Conservation (phyloP, 1,139 yeast genomes). For the Pichia sp. region DNA sequence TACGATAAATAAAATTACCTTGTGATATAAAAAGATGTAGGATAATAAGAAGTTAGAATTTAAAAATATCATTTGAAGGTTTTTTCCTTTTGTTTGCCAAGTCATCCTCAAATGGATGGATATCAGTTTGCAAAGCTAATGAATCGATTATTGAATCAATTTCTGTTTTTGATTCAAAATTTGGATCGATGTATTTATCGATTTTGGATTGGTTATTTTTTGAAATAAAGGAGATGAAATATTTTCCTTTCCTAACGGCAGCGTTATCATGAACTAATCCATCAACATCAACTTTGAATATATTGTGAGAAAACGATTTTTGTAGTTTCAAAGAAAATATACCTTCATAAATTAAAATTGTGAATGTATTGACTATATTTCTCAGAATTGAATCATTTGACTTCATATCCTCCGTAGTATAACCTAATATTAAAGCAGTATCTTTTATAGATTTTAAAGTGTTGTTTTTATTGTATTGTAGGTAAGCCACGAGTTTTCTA, state of each 20-base stretch:
- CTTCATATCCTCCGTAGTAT: neutral
- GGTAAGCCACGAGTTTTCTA: slow-evolving; percentile 21
- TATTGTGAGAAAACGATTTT: slow-evolving; percentile 14
- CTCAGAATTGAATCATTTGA: neutral
- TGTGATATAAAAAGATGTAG: no score
- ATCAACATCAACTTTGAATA: slow-evolving; percentile 16
- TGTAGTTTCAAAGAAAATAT: slow-evolving; percentile 17
- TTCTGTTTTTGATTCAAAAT: slow-evolving; percentile 9
- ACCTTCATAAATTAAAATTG: slow-evolving; percentile 20
- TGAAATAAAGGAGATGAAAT: slow-evolving; percentile 15
- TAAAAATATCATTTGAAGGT: slow-evolving; percentile 19
- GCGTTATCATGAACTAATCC: slow-evolving; percentile 20
- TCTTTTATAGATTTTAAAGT: slow-evolving; percentile 3
- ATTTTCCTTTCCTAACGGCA: slow-evolving; percentile 18
- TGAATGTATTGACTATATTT: slow-evolving; percentile 17
- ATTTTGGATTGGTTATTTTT: slow-evolving; percentile 6
- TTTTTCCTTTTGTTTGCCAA: neutral
- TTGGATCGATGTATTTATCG: slow-evolving; percentile 14
- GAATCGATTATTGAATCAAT: neutral
- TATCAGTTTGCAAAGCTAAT: no score
- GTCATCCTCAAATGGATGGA: no score
- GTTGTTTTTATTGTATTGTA: slow-evolving; percentile 5
- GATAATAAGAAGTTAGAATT: slow-evolving; percentile 14
- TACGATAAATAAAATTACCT: neutral
- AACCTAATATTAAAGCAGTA: slow-evolving; percentile 8